Evolutionary conservation across 1,139 yeast species (phyloP), one percentile per base, ranked within the genome.

Genomic region (Pichia cactophila): DNA sequence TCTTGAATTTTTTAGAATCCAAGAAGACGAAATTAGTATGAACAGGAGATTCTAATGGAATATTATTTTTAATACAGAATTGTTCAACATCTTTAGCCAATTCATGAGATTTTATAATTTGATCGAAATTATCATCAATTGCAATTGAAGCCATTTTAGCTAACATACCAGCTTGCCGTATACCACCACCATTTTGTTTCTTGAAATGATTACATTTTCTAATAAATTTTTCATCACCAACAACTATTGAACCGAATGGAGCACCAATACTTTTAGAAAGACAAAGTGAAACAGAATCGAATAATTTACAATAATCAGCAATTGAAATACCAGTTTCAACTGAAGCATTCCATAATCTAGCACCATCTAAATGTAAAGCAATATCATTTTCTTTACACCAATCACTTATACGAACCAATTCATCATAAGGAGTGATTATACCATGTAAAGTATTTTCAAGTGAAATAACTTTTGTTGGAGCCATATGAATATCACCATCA

Each of bases 141-240:
- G 96, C 95, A 47, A 77, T 75, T 33, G 75, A 68, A 14, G 96
- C 97, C 86, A 92, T 90, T 43, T 81, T 73, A 10, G 95, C 75
- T 66, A 90, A 73, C 68, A 87, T 71, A 54, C 97, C 97, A 33
- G 86, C 75, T 68, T 90, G 97, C 66, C 97, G 78, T 55, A 90
- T 80, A 56, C 97, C 97, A 59, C 97, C 97, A 61, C 97, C 97
- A 61, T 81, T 82, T 69, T 90, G 97, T 67, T 90, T 90, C 61
- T 87, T 83, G 71, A 89, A 85, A 71, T 90, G 95, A 63, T 82
- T 83, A 43, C 95, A 90, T 62, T 81, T 83, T 59, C 73, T 71
- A 57, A 89, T 83, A 57, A 83, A 75, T 49, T 71, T 71, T 20
- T 67, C 59, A 47, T 75, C 72, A 45, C 95, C 94, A 51, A 89